Evolutionary conservation across 805 yeast species (phyloP).

Genomic region (Tetrapisispora arboricola): DNA sequence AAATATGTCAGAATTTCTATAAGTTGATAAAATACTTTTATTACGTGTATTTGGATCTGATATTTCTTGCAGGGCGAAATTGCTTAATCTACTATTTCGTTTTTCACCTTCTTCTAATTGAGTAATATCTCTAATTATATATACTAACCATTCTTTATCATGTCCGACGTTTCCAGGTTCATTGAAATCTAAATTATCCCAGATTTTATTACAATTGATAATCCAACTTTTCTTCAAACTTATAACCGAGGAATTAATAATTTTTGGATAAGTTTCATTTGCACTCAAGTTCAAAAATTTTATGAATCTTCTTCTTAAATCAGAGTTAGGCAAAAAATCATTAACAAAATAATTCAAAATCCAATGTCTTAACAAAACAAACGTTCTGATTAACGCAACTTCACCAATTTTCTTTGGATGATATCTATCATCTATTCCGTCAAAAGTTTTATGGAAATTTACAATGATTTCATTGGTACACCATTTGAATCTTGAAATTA

Average conservation of each 20-base stretch:
- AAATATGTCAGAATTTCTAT: slow-evolving; percentile 16
- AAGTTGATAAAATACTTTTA: slow-evolving; percentile 23
- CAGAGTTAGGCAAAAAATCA: slow-evolving; percentile 55
- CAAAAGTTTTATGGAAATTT: neutral
- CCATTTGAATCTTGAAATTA: slow-evolving; percentile 65
- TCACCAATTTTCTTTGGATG: slow-evolving; percentile 38
- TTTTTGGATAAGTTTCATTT: slow-evolving; percentile 14
- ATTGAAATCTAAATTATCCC: slow-evolving; percentile 20
- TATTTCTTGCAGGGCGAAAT: slow-evolving; percentile 21
- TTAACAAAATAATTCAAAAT: slow-evolving; percentile 74
- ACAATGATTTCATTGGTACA: slow-evolving; percentile 35
- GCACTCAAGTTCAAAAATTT: slow-evolving; percentile 30
- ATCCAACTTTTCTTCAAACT: slow-evolving; percentile 45
- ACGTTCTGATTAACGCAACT: slow-evolving; percentile 65
- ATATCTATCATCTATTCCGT: slow-evolving; percentile 1
- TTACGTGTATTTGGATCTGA: slow-evolving; percentile 26
- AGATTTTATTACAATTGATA: slow-evolving; percentile 13
- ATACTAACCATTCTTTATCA: slow-evolving; percentile 17
- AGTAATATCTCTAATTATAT: slow-evolving; percentile 17
- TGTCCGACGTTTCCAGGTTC: slow-evolving; percentile 10
- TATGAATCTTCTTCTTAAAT: slow-evolving; percentile 38
- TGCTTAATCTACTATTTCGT: slow-evolving; percentile 22
- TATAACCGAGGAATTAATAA: slow-evolving; percentile 31
- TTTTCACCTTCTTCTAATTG: slow-evolving; percentile 9
- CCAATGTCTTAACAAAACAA: slow-evolving; percentile 87